These are phyloP conservation scores for Camellia japonica DNA, from an alignment of 148 eudicot genomes.

Conservation along the genomic window DNA sequence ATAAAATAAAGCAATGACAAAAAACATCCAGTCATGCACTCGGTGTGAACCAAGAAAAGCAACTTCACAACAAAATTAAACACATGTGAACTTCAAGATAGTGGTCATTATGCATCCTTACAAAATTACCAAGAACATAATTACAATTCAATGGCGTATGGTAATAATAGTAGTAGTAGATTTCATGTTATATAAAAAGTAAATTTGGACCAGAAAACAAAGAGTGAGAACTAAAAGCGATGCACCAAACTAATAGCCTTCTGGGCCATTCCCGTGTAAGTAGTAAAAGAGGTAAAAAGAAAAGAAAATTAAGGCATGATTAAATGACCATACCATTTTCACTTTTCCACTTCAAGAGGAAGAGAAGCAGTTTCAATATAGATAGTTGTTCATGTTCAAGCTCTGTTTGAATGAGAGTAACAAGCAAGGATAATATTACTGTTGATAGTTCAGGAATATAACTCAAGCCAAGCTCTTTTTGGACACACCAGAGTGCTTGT, in stretches of 20 bases:
- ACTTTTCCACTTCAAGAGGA: constrained; percentile 64
- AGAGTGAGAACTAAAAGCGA: background rate
- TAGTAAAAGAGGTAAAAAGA: background rate
- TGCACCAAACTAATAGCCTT: constrained; percentile 3
- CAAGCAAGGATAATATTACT: constrained; percentile 50
- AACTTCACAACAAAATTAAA: too few species aligned
- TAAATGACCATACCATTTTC: constrained; percentile 53
- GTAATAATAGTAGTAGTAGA: background rate
- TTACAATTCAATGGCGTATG: too few species aligned
- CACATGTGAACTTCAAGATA: too few species aligned
- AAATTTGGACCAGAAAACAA: background rate
- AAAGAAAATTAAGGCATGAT: background rate
- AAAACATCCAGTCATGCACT: too few species aligned
- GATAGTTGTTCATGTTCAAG: constrained; percentile 74
- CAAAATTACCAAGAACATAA: too few species aligned
- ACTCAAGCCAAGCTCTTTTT: constrained; percentile 67
- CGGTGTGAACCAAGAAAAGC: too few species aligned
- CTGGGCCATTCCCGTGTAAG: background rate
- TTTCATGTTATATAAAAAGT: background rate
- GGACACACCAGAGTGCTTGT: constrained; percentile 38
- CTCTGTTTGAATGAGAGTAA: constrained; percentile 52
- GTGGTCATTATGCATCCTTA: too few species aligned
- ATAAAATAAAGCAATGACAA: too few species aligned
- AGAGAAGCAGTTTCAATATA: constrained; percentile 50
- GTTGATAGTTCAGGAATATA: constrained; percentile 52